Evolutionary conservation across 768 basidiomycete genomes (phyloP), one percentile per base, ranked within the genome.

Genomic region (Mycena galopus): DNA sequence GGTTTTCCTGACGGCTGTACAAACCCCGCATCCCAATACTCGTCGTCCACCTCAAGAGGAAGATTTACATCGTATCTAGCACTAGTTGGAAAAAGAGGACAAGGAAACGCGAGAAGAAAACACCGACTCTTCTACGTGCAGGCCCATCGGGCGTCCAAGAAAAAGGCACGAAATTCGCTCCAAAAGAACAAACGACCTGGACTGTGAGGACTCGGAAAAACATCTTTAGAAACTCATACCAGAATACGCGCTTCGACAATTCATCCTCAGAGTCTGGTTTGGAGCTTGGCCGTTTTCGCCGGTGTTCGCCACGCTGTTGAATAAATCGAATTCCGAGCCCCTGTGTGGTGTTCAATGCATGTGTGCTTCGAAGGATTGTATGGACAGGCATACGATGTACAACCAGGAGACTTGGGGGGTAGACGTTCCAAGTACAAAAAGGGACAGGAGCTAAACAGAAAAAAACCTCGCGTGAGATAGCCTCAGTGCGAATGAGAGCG

Each of bases 401-500:
- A 47, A 47, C 44, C 44, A 47, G 8, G 44, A 47, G 16, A 47
- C 17, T 47, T 19, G 44, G n/a, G 44, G 44, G 4, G n/a, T 21
- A 1, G 44, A 47, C 6, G 44, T 47, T 8, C 44, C 44, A 19
- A 47, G 7, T 21, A 19, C 11, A 19, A 19, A 47, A 8, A 47
- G 19, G 8, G 44, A 21, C 44, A 47, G 21, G 21, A 47, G 44
- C 44, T 47, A 39, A 16, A 35, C 12, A 35, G 12, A 35, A 51
- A 51, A 30, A 17, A 10, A 25, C 23, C 6, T 4, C 47, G 1
- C 69, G 62, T 68, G 58, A 70, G 35, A 23, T 55, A 23, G 14
- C 35, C 5, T n/a, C 9, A 53, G 42, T 21, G n/a, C 21, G 44
- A 47, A n/a, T 23, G 17, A 35, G 3, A 23, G 50, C 55, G 82